Evolutionary conservation across 257 asterid species (phyloP).

Genomic region (Verbena officinalis): DNA sequence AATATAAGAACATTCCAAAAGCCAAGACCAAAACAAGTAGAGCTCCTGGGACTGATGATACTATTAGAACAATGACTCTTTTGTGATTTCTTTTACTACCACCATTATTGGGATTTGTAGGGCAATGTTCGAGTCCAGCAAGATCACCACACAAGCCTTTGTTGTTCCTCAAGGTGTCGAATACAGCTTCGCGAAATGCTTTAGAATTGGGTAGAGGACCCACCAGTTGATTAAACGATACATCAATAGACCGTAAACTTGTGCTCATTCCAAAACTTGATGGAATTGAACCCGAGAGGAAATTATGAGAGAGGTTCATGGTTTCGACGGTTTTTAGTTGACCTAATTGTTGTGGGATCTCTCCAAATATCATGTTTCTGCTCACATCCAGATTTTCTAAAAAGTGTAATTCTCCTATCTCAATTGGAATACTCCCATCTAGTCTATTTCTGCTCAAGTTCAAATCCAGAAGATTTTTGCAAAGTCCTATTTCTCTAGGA

Average conservation of each 20-base stretch:
- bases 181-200: slow-evolving; percentile 31
- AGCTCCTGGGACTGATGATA: slow-evolving; percentile 11
- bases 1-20: slow-evolving; percentile 10
- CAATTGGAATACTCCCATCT: slow-evolving; percentile 28
- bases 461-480: slow-evolving; percentile 20
- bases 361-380: slow-evolving; percentile 33
- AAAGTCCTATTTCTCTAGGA: slow-evolving; percentile 34
- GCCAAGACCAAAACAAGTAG: slow-evolving; percentile 19
- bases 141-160: slow-evolving; percentile 38
- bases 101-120: not conserved
- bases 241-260: slow-evolving; percentile 20
- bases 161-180: slow-evolving; percentile 31
- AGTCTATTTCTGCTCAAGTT: slow-evolving; percentile 36
- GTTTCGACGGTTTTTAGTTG: slow-evolving; percentile 4
- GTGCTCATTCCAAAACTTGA: slow-evolving; percentile 19
- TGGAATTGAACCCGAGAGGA: slow-evolving; percentile 43
- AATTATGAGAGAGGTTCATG: slow-evolving; percentile 42
- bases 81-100: not conserved
- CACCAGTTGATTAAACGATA: slow-evolving; percentile 43
- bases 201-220: slow-evolving; percentile 40
- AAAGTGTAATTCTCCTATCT: slow-evolving; percentile 28
- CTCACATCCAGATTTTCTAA: slow-evolving; percentile 39
- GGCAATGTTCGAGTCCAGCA: slow-evolving; percentile 35
- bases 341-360: slow-evolving; percentile 32
- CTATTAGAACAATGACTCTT: slow-evolving; percentile 2